phyloP scores from a whole-genome alignment of 352 stramenopile genomes.

The Globisporangium middletonii region DNA sequence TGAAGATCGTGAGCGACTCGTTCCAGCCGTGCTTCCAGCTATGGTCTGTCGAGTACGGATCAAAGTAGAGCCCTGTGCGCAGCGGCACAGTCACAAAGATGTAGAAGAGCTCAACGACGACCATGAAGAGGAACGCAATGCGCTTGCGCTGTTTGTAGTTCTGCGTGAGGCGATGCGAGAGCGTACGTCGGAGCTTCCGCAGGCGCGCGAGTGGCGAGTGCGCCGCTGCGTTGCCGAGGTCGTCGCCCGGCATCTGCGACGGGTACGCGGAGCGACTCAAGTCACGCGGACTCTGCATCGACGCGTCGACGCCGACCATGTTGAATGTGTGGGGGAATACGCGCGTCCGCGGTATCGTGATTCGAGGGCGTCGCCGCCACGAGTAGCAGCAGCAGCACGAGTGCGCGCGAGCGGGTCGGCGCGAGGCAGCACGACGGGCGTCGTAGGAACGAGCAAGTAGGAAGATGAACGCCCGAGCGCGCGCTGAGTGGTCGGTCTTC shows the following conservation, averaged over 20 bases:
- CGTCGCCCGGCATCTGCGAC: conserved; percentile 1
- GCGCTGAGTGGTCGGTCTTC: too few relatives aligned
- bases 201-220: conserved; percentile 1
- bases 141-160: conserved; percentile 11
- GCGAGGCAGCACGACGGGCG: too few relatives aligned
- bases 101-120: conserved; percentile 27
- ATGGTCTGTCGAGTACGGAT: conserved; percentile 20
- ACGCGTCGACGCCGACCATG: conserved; percentile 8
- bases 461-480: too few relatives aligned
- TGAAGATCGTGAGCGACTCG: conserved; percentile 37
- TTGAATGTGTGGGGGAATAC: neutral
- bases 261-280: conserved; percentile 4
- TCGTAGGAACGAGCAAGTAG: too few relatives aligned
- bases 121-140: conserved; percentile 17
- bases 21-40: conserved; percentile 30
- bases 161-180: conserved; percentile 2
- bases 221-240: too few relatives aligned
- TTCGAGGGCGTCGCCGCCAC: neutral
- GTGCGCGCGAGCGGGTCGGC: neutral
- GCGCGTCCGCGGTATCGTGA: neutral
- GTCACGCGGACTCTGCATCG: conserved; percentile 11
- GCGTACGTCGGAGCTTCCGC: neutral
- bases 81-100: conserved; percentile 35
- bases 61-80: conserved; percentile 33
- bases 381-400: neutral